These are phyloP conservation scores for Acanthamoeba royreba DNA, from an alignment of 208 protist species.

Conservation along the genomic window DNA sequence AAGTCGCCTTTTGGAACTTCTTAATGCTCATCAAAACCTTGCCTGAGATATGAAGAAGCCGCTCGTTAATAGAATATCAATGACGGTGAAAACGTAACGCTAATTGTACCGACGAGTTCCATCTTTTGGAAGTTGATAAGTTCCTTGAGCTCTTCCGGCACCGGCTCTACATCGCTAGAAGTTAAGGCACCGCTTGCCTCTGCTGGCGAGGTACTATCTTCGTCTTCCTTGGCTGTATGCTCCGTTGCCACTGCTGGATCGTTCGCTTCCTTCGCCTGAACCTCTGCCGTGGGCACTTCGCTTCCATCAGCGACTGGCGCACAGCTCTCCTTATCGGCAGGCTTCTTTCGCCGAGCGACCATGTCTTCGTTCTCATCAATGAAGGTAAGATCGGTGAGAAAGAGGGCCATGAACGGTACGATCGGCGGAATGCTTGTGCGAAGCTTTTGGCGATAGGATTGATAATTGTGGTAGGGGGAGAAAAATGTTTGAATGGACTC, in stretches of 20 bases:
- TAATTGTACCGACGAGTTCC: not conserved
- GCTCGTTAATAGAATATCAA: no score
- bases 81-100: not conserved
- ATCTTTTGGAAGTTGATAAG: conserved; percentile 19
- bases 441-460: not conserved
- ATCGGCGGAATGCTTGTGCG: not conserved
- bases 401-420: not conserved
- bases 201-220: not conserved
- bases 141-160: not conserved
- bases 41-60: no score
- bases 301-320: not conserved
- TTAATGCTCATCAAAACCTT: not conserved
- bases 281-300: not conserved
- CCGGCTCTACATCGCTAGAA: not conserved
- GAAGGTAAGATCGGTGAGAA: conserved; percentile 24
- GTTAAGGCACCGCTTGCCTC: not conserved
- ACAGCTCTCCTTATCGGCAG: not conserved
- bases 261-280: not conserved
- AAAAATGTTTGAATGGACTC: not conserved
- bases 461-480: not conserved
- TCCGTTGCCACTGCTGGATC: not conserved
- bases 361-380: conserved; percentile 7
- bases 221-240: not conserved
- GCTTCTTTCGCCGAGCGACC: not conserved
- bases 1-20: conserved; percentile 3